These are phyloP conservation scores for Fusarium torulosum DNA, from an alignment of 2,329 filamentous ascomycete species.

Conservation along the genomic window DNA sequence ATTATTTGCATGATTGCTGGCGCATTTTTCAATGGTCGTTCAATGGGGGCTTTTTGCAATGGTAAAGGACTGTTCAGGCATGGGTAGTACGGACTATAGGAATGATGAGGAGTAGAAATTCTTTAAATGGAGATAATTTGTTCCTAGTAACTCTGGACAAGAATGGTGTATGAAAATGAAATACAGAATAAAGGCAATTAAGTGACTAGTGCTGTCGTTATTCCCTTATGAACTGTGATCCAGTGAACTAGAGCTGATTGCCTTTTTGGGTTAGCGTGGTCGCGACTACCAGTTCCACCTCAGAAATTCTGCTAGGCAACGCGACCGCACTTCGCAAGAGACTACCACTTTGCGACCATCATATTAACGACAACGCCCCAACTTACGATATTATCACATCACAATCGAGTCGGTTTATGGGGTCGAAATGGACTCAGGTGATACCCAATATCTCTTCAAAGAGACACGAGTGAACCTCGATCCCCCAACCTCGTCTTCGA, in stretches of 20 bases:
- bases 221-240: constrained; percentile 1
- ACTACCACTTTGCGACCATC: constrained; percentile 47
- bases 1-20: constrained; percentile 49
- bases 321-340: constrained; percentile 46
- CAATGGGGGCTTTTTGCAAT: constrained; percentile 15
- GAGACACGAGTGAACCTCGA: constrained; percentile 89
- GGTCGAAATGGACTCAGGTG: constrained; percentile 74
- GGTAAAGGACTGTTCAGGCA: constrained; percentile 7
- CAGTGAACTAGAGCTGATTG: constrained; percentile 50
- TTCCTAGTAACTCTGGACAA: neutral
- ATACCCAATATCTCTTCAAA: constrained; percentile 80
- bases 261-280: constrained; percentile 54
- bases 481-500: constrained; percentile 74
- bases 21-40: constrained; percentile 46
- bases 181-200: neutral
- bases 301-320: constrained; percentile 53
- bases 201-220: neutral
- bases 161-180: neutral
- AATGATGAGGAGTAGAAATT: constrained; percentile 4
- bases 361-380: constrained; percentile 34
- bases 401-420: constrained; percentile 62
- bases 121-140: neutral
- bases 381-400: constrained; percentile 23
- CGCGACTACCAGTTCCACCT: constrained; percentile 44
- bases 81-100: constrained; percentile 1